Conservation (phyloP, 495 filamentous ascomycete genomes). For the Letharia lupina region DNA sequence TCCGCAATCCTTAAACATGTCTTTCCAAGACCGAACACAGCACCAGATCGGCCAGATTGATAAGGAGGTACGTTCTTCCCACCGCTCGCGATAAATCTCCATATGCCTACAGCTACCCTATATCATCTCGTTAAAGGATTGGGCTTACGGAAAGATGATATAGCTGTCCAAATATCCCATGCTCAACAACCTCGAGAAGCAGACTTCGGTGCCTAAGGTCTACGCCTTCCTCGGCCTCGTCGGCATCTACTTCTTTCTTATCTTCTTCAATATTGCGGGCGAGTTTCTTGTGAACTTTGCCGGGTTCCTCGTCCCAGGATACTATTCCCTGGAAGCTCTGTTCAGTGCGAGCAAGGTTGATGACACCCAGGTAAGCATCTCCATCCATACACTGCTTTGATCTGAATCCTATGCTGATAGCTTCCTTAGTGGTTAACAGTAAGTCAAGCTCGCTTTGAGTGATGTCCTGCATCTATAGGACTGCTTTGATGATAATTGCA, state of each 20-base stretch:
- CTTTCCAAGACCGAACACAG: constrained; percentile 88
- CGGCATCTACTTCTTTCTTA: constrained; percentile 91
- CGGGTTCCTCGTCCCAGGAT: constrained; percentile 87
- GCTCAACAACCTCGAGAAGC: constrained; percentile 94
- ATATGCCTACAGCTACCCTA: constrained; percentile 20
- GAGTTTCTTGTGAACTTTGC: constrained; percentile 95
- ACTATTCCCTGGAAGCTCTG: constrained; percentile 88
- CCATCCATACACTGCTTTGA: constrained; percentile 4
- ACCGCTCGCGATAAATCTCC: constrained; percentile 11
- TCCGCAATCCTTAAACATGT: constrained; percentile 28
- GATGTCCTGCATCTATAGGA: background rate
- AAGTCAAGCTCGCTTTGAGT: constrained; percentile 29
- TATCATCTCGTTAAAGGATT: constrained; percentile 17
- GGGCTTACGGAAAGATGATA: constrained; percentile 21
- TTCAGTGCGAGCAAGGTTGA: constrained; percentile 75
- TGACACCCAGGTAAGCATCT: constrained; percentile 73
- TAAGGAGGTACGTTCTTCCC: constrained; percentile 73
- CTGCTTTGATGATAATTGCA: constrained; percentile 29
- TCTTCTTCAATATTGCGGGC: constrained; percentile 98
- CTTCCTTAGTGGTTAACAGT: constrained; percentile 55
- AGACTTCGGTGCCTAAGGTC: constrained; percentile 90
- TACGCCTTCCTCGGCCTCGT: constrained; percentile 81
- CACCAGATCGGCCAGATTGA: constrained; percentile 84
- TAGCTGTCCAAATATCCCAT: constrained; percentile 94
- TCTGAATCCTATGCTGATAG: constrained; percentile 12